Conservation (phyloP, 2,329 filamentous ascomycete genomes). For the Trichoderma afroharzianum region DNA sequence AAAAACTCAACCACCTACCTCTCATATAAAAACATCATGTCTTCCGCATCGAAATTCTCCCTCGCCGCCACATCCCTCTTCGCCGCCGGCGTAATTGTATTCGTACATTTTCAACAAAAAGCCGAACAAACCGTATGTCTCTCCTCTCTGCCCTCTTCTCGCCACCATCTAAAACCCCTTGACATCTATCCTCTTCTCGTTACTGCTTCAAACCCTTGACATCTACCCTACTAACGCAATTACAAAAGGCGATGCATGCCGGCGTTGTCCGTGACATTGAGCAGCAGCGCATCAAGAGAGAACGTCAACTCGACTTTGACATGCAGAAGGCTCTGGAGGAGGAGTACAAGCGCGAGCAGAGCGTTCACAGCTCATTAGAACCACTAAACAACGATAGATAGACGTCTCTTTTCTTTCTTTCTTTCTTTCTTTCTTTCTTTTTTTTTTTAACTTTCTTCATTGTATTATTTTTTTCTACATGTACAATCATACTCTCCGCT, state of each 20-base stretch:
- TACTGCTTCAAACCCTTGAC: background rate
- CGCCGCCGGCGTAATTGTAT: conserved; percentile 70
- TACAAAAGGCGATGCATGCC: conserved; percentile 79
- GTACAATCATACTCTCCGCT: conserved; percentile 19
- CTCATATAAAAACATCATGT: conserved; percentile 57
- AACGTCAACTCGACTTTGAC: conserved; percentile 92
- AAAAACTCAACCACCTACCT: background rate
- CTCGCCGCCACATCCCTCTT: conserved; percentile 73
- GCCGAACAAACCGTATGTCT: conserved; percentile 72
- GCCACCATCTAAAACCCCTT: background rate
- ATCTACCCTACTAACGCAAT: background rate
- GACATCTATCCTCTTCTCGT: background rate
- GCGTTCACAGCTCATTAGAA: conserved; percentile 51
- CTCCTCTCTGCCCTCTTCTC: conserved; percentile 18
- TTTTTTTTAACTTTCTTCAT: background rate
- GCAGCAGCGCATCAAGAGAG: conserved; percentile 82
- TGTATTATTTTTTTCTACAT: conserved; percentile 22
- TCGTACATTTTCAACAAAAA: conserved; percentile 88
- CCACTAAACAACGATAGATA: conserved; percentile 19
- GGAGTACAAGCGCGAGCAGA: conserved; percentile 87
- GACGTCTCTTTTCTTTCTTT: background rate
- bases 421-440: background rate
- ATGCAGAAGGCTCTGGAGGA: conserved; percentile 81
- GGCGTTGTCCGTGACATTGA: conserved; percentile 94
- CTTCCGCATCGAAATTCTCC: conserved; percentile 82